Evolutionary conservation across 805 yeast genomes (phyloP), one percentile per base, ranked within the genome.

Genomic region (Candida yuanshanica): DNA sequence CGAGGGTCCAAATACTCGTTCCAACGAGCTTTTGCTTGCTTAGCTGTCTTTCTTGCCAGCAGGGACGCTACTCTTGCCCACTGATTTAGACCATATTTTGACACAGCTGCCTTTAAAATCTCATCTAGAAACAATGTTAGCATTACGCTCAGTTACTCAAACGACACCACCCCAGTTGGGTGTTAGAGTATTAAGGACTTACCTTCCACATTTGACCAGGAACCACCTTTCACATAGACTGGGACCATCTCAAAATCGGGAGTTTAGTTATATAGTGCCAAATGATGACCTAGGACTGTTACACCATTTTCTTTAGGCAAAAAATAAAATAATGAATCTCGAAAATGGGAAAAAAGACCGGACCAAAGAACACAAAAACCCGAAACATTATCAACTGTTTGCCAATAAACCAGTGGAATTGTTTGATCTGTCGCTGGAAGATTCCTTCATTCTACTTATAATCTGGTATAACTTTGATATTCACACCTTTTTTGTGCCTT

Each of bases 21-120:
- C 99, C 99, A 91, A 49, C 98, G 68, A 2, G 95, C 85, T 55
- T 89, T 87, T 47, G 95, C 91, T 59, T 93, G 98, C 55, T 79
- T 81, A 5, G 97, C 95, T 2, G 89, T 81, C 61, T 91, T 91
- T 58, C 84, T 79, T 6, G 87, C 81, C 26, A 91, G 65, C 35
- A 91, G 69, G 1, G 97, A 88, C 1, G 96, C 84, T 5, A 91
- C 91, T 38, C 96, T 75, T 12, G 93, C 74, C 99, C 99, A 91
- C 55, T 93, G 96, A 51, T 86, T 89, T 16, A 89, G 68, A 0
- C 99, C 99, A 60, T 91, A 91, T 57, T 91, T 93, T 31, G 93
- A 75, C 2, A 93, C 85, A 2, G 96, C 96, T 0, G 96, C 95
- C 48, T 82, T 81, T 33, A 91, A 67, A 34, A 93, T 83, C 60